phyloP scores from a whole-genome alignment of 768 basidiomycete species.

The Russula ochroleuca region DNA sequence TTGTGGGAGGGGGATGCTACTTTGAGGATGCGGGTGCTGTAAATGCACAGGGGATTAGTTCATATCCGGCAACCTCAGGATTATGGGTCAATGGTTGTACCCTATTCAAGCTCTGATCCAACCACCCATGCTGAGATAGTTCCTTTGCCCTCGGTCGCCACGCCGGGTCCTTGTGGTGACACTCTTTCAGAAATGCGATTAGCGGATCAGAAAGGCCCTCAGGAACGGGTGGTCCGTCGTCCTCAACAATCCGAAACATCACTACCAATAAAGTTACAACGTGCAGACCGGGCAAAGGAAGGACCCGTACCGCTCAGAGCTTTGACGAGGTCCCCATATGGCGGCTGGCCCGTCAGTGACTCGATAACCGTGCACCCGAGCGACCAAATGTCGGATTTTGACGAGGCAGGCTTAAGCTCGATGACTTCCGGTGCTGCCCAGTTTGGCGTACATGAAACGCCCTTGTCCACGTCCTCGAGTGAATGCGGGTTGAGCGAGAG shows the following conservation, averaged over 20 bases:
- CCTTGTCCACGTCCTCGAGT: not conserved
- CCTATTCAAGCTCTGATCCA: slow-evolving; percentile 73
- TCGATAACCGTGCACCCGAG: not conserved
- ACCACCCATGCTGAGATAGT: slow-evolving; percentile 88
- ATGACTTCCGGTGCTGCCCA: slow-evolving; percentile 1
- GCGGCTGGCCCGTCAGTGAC: not conserved
- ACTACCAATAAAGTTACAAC: slow-evolving; percentile 43
- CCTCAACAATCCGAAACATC: slow-evolving; percentile 97
- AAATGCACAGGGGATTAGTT: not conserved
- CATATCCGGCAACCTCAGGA: not conserved
- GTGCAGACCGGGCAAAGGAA: not conserved
- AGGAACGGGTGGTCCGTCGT: slow-evolving; percentile 82
- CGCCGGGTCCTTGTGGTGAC: slow-evolving; percentile 84
- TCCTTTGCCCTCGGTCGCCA: slow-evolving; percentile 76
- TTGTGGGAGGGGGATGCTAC: not conserved
- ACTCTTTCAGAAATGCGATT: slow-evolving; percentile 70
- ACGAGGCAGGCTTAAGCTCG: not conserved
- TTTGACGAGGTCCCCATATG: not conserved
- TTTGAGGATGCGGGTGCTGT: not conserved
- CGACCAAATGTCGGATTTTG: not conserved
- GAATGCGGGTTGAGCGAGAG: not conserved
- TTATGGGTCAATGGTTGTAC: slow-evolving; percentile 37
- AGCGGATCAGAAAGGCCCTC: slow-evolving; percentile 70
- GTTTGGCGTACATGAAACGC: not conserved
- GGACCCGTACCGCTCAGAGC: not conserved